Base-by-base conservation (phyloP, 768 basidiomycete genomes). In the Amanita rimosa region DNA sequence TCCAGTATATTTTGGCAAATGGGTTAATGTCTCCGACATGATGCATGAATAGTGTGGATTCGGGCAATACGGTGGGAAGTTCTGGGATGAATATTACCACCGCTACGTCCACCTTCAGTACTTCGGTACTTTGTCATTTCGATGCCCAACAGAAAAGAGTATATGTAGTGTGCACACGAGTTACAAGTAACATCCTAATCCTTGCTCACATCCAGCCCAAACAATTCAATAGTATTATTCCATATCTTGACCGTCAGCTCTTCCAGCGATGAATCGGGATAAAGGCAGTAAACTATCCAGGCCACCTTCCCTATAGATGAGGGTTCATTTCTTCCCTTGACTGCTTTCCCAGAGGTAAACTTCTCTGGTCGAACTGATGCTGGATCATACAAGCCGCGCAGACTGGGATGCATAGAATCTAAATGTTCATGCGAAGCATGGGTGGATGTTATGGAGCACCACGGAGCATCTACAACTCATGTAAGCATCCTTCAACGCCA, bases 291-390 rank as follows among this genome's bases (percentile, higher is more conserved):
- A 9, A 89, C 67, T 9, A 86, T 77, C 79, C 83, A 87, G 17
- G 85, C 89, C 8, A 90, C 78, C 21, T 73, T 74, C 5, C 81
- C 83, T 19, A 83, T 73, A 1, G 74, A 65, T 31, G 62, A 66
- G 3, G 88, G 85, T 57, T 91, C 89, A 55, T 83, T 87, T 36
- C 89, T 69, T 3, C 86, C 84, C 63, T 89, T 90, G 37, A 88
- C 79, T 2, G 77, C 67, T 52, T 72, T 75, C 0, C 80, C 83
- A 8, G 56, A 54, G 19, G 71, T 66, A 57, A 82, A 87, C 1
- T 71, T 69, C 48, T 86, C 80, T 1, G 78, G 71, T 46, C 76
- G 74, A 26, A 67, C 73, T 2, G 71, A 62, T 1, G 62, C 61
- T 1, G 81, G 79, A 50, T 76, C 70, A 60, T 77, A 85, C 11